phyloP scores from a whole-genome alignment of 495 filamentous ascomycete species.

The Aspergillus hancockii region DNA sequence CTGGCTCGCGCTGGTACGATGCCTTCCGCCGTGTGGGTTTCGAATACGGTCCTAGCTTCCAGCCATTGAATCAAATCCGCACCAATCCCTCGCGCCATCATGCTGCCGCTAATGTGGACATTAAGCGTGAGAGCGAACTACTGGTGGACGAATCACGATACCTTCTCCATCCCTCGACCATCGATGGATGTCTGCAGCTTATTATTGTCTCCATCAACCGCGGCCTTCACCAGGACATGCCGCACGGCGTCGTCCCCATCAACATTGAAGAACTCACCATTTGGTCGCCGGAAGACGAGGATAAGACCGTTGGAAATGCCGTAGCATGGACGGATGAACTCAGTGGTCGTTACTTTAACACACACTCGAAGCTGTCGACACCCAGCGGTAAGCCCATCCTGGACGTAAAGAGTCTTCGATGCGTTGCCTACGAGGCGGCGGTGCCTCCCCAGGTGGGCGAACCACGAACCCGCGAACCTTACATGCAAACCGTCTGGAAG shows the following conservation, averaged over 20 bases:
- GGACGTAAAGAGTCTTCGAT: too few relatives aligned
- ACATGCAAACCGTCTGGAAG: slow-evolving; percentile 11
- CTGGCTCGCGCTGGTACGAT: slow-evolving; percentile 30
- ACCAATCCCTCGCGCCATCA: slow-evolving; percentile 17
- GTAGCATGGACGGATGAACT: too few relatives aligned
- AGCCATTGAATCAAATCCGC: slow-evolving; percentile 13
- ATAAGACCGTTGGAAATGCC: too few relatives aligned
- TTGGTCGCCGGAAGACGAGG: too few relatives aligned
- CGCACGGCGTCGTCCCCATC: slow-evolving; percentile 35
- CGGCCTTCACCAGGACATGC: slow-evolving; percentile 30
- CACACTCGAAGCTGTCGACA: too few relatives aligned
- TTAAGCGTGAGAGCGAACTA: slow-evolving; percentile 11
- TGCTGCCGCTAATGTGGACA: background rate
- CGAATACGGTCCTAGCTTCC: slow-evolving; percentile 39
- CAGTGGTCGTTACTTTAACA: too few relatives aligned
- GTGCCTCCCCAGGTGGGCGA: too few relatives aligned
- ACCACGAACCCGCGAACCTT: too few relatives aligned
- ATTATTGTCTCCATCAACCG: slow-evolving; percentile 32
- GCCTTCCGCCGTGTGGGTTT: slow-evolving; percentile 36
- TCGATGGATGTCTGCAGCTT: slow-evolving; percentile 41
- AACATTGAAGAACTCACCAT: slow-evolving; percentile 37
- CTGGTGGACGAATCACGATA: slow-evolving; percentile 39
- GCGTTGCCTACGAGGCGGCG: too few relatives aligned
- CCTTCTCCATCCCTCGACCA: slow-evolving; percentile 35
- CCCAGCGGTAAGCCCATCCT: too few relatives aligned